Base-by-base conservation (phyloP, 1,139 yeast genomes). In the Geotrichum carabidarum region DNA sequence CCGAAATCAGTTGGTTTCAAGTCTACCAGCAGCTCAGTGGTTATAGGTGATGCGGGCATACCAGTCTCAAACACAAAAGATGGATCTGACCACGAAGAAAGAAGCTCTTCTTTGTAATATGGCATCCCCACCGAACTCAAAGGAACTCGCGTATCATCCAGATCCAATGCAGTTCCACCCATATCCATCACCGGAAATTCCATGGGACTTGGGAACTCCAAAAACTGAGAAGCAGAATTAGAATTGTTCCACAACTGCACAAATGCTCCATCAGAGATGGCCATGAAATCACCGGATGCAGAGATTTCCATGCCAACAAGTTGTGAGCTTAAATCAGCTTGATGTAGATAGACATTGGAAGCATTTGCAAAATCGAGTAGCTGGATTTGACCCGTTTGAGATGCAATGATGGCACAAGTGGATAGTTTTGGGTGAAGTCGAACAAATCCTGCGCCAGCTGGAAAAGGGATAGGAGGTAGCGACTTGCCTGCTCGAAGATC, bases 401-500 rank as follows among this genome's bases (percentile, higher is more conserved):
- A 86, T 0, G 89, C 85, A 17, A 88, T 82, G 9, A 90, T 70
- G 45, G 90, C 80, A 50, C 87, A 82, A 44, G 89, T 86, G 11
- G 97, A 86, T 56, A 90, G 70, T 59, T 86, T 86, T 3, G 98
- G 97, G 70, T 91, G 98, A 60, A 91, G 77, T 51, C 86, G 78
- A 1, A 86, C 94, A 66, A 80, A 86, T 6, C 88, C 78, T 0
- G 98, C 97, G 4, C 98, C 98, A 0, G 90, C 85, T 0, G 95
- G 88, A 67, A 90, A 90, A 1, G 96, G 83, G 3, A 91, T 75
- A 1, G 98, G 97, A 0, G 95, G 77, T 54, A 86, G 70, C 1
- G 93, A 79, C 57, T 81, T 78, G 81, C 88, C 77, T 60, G 83
- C 80, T 58, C 95, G 77, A 37, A 89, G 70, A 68, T 93, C 99